These are phyloP conservation scores for Didymella pinodella DNA, from an alignment of 2,329 filamentous ascomycete species.

Conservation along the genomic window DNA sequence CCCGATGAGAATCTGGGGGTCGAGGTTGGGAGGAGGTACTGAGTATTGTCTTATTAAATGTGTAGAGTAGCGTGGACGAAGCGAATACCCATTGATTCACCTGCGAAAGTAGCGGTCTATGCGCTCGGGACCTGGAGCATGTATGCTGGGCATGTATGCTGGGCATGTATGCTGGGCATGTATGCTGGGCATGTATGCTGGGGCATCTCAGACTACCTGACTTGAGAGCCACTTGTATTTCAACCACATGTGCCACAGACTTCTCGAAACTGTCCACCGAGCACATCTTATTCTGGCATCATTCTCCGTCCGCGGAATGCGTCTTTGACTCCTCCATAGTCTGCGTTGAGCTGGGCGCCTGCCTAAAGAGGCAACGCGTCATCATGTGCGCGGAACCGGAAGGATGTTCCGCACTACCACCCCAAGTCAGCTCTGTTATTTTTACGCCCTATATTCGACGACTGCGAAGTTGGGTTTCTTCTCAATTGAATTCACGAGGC, in stretches of 20 bases:
- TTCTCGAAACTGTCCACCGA: neutral
- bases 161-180: neutral
- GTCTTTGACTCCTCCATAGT: neutral
- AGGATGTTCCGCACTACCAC: slow-evolving; percentile 7
- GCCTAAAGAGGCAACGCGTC: slow-evolving; percentile 11
- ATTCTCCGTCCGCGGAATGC: neutral
- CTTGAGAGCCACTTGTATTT: neutral
- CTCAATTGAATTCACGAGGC: neutral
- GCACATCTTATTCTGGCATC: neutral
- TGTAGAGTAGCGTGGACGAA: neutral
- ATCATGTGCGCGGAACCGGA: slow-evolving; percentile 14
- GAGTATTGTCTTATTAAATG: neutral
- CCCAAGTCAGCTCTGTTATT: neutral
- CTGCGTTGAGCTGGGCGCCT: neutral
- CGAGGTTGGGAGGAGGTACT: slow-evolving; percentile 49
- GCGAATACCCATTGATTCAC: neutral
- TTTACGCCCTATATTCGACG: slow-evolving; percentile 10
- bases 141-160: neutral
- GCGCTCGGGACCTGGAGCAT: neutral
- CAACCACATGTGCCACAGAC: neutral
- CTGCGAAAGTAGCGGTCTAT: neutral
- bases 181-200: neutral
- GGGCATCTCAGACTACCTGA: neutral
- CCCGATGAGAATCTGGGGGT: slow-evolving; percentile 50
- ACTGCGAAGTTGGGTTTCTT: neutral